Evolutionary conservation across 2,329 filamentous ascomycete genomes (phyloP).

Genomic region (Beauveria australis): DNA sequence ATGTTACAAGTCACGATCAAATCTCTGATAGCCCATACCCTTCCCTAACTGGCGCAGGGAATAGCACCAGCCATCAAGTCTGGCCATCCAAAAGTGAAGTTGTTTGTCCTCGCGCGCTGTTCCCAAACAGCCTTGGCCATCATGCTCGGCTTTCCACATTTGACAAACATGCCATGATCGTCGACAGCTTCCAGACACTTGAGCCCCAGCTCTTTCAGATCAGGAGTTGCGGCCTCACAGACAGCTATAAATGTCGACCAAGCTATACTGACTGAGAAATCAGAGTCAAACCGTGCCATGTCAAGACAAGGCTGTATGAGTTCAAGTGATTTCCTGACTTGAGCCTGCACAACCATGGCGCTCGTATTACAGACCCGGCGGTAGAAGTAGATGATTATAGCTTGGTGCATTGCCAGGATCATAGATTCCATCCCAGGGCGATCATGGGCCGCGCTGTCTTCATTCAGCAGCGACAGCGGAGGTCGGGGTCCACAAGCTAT

Average conservation of each 20-base stretch:
- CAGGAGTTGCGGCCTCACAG: slow-evolving; percentile 30
- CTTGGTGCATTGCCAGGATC: slow-evolving; percentile 30
- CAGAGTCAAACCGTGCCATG: slow-evolving; percentile 24
- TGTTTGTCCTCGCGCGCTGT: slow-evolving; percentile 18
- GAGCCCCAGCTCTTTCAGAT: slow-evolving; percentile 23
- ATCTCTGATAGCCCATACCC: no score
- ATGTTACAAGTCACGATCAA: no score
- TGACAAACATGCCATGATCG: slow-evolving; percentile 21
- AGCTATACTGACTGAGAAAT: slow-evolving; percentile 29
- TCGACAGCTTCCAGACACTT: slow-evolving; percentile 20
- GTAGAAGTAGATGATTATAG: slow-evolving; percentile 37
- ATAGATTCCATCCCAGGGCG: slow-evolving; percentile 13
- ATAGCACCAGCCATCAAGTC: neutral
- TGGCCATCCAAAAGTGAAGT: slow-evolving; percentile 25
- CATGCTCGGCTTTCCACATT: slow-evolving; percentile 17
- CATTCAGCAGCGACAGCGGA: neutral
- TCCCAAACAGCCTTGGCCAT: slow-evolving; percentile 24
- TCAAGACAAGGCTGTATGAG: slow-evolving; percentile 27
- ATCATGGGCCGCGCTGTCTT: neutral
- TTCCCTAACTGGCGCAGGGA: no score
- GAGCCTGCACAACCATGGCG: slow-evolving; percentile 31
- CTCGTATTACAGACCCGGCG: slow-evolving; percentile 30
- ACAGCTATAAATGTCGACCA: slow-evolving; percentile 37
- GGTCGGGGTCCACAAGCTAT: no score
- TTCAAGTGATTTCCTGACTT: slow-evolving; percentile 28